Percentiles rank a stretch among this genome's conserved stretches.
Evolutionary conservation across 2,329 filamentous ascomycete species (phyloP).

Genomic region (Alternaria novae-zelandiae): DNA sequence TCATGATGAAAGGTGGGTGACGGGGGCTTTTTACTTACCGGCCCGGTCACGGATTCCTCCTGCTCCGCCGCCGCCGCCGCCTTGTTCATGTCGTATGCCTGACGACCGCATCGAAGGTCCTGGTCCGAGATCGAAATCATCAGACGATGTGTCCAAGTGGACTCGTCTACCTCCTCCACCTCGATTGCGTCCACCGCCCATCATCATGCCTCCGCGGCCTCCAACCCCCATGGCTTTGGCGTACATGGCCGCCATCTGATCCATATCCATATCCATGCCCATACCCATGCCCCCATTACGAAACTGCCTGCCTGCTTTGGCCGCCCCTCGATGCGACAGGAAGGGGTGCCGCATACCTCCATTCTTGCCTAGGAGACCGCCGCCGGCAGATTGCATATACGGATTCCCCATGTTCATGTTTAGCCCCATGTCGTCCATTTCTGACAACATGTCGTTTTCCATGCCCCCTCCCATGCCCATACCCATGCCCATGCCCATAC

Average conservation of each 20-base stretch:
- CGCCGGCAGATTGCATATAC: conserved; percentile 1
- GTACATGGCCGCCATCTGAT: not conserved
- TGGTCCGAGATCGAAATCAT: conserved; percentile 4
- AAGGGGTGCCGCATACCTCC: conserved; percentile 5
- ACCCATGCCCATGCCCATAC: not conserved
- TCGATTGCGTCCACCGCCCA: not conserved
- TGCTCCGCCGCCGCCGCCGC: not conserved
- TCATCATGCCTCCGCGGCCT: conserved; percentile 5
- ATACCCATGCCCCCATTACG: not conserved
- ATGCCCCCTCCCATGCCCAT: conserved; percentile 1
- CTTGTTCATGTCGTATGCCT: not conserved
- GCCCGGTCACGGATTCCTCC: not conserved
- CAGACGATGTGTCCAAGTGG: conserved; percentile 2
- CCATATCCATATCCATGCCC: conserved; percentile 1
- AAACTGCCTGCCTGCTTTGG: not conserved
- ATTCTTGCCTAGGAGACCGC: conserved; percentile 4
- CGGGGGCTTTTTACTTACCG: conserved; percentile 1
- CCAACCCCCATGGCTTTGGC: not conserved
- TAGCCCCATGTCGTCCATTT: conserved; percentile 8
- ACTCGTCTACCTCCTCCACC: conserved; percentile 2
- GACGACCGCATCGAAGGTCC: not conserved
- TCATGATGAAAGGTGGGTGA: not conserved
- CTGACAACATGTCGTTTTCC: conserved; percentile 14
- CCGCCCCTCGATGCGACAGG: conserved; percentile 2
- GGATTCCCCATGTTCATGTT: conserved; percentile 11